These are phyloP conservation scores for Fusarium verrucosum DNA, from an alignment of 2,329 filamentous ascomycete genomes.

Conservation along the genomic window DNA sequence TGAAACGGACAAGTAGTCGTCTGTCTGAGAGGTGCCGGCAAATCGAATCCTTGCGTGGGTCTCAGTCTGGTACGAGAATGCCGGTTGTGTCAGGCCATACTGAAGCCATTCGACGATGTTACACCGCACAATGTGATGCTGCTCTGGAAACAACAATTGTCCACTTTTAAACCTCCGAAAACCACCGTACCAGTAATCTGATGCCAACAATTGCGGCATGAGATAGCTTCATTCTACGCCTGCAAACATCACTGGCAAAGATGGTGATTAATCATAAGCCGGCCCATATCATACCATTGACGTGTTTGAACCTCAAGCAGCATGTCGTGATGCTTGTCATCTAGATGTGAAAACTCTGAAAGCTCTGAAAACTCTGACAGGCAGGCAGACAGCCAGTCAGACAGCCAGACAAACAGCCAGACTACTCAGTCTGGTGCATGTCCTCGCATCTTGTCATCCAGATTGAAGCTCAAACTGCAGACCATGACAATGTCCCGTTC, in stretches of 20 bases:
- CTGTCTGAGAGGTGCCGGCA: slow-evolving; percentile 11
- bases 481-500: not conserved
- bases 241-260: not conserved
- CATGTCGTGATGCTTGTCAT: not conserved
- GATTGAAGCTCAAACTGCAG: slow-evolving; percentile 10
- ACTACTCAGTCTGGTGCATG: slow-evolving; percentile 11
- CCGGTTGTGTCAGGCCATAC: slow-evolving; percentile 31
- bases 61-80: slow-evolving; percentile 32
- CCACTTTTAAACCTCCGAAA: not conserved
- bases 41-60: slow-evolving; percentile 8
- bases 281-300: slow-evolving; percentile 16
- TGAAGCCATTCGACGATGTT: slow-evolving; percentile 28
- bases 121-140: slow-evolving; percentile 12
- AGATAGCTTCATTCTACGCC: not conserved
- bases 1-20: slow-evolving; percentile 13
- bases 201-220: slow-evolving; percentile 1
- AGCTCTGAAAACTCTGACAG: too few relatives aligned
- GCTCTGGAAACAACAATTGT: slow-evolving; percentile 12
- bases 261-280: not conserved
- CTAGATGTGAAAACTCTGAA: too few relatives aligned
- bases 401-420: too few relatives aligned
- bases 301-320: not conserved
- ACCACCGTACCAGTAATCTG: not conserved
- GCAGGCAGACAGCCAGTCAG: too few relatives aligned
- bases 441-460: not conserved